Conservation (phyloP, 345 rosid genomes). For the Citrus medica region DNA sequence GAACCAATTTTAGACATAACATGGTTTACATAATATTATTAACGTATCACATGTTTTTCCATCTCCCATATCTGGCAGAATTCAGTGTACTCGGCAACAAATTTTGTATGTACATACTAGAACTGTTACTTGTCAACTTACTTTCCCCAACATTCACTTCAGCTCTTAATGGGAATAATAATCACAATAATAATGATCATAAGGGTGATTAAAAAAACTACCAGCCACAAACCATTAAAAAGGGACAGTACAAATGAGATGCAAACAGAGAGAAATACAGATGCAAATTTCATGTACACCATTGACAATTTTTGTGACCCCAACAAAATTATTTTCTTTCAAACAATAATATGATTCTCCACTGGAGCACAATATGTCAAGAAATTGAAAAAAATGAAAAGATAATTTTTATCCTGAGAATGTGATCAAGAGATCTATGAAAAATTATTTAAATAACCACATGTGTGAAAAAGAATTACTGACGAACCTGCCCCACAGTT, state of each 20-base stretch:
- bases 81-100: not conserved
- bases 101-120: not conserved
- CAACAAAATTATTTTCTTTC: not conserved
- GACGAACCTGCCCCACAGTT: constrained; percentile 86
- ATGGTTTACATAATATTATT: not conserved
- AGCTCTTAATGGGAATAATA: not conserved
- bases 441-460: constrained; percentile 1
- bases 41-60: not conserved
- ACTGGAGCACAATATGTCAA: not conserved
- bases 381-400: not conserved
- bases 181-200: not conserved
- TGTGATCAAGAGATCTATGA: constrained; percentile 1
- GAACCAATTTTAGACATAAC: not conserved
- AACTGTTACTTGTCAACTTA: not conserved
- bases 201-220: not conserved
- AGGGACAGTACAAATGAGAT: not conserved
- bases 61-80: not conserved
- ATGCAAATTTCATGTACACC: not conserved
- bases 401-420: not conserved
- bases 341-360: not conserved
- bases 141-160: not conserved
- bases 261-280: not conserved
- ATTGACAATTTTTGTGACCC: too few relatives aligned
- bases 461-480: not conserved
- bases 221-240: not conserved